Evolutionary conservation across 768 basidiomycete species (phyloP).

Genomic region (Collybiopsis luxurians): DNA sequence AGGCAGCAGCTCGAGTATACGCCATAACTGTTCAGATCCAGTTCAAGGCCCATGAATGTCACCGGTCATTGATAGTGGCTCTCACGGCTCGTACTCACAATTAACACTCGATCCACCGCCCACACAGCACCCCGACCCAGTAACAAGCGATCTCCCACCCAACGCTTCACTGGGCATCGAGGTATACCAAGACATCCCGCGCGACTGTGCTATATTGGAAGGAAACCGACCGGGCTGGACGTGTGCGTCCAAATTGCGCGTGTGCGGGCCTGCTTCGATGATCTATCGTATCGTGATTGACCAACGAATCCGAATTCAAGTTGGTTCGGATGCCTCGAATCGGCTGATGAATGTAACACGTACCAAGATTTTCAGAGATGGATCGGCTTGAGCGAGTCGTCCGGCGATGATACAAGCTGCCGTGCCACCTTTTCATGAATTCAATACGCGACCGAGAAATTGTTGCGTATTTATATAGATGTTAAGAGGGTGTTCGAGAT

Average conservation of each 20-base stretch:
- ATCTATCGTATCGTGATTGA: too few species aligned
- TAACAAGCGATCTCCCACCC: constrained; percentile 28
- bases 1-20: constrained; percentile 42
- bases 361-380: constrained; percentile 36
- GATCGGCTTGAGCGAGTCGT: constrained; percentile 35
- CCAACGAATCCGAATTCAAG: too few species aligned
- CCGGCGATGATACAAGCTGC: constrained; percentile 35
- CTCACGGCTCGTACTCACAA: constrained; percentile 21
- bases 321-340: too few species aligned
- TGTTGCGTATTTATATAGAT: too few species aligned
- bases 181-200: constrained; percentile 32
- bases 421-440: constrained; percentile 28
- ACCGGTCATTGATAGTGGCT: too few species aligned
- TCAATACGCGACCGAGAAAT: too few species aligned
- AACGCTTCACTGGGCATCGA: constrained; percentile 25
- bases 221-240: constrained; percentile 39
- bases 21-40: constrained; percentile 19
- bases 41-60: not conserved
- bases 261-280: constrained; percentile 42
- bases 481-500: too few species aligned
- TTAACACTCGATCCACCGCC: constrained; percentile 50
- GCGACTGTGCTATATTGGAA: constrained; percentile 30
- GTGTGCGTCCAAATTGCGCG: constrained; percentile 31
- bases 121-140: constrained; percentile 33
- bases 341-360: constrained; percentile 21